Evolutionary conservation across 306 rosid genomes (phyloP).

Genomic region (Dryas octopetala): DNA sequence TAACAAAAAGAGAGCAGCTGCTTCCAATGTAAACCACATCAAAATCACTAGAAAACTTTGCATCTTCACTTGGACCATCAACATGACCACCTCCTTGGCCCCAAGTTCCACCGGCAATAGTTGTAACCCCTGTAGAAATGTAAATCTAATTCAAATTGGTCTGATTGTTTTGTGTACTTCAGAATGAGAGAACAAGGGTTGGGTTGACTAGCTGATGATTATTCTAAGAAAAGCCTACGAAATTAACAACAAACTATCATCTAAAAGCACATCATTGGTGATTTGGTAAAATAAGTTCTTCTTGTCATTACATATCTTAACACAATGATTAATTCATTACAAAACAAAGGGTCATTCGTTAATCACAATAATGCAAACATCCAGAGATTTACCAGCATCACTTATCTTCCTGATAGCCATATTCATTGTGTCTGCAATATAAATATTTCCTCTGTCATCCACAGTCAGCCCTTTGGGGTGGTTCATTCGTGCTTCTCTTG

Average conservation of each 20-base stretch:
- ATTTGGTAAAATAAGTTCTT: conserved; percentile 1
- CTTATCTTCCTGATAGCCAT: conserved; percentile 95
- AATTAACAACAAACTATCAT: conserved; percentile 8
- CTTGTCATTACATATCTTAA: neutral
- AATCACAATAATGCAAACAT: conserved; percentile 11
- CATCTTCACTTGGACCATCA: conserved; percentile 98
- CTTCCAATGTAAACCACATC: conserved; percentile 71
- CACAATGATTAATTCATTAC: neutral
- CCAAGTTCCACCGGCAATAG: conserved; percentile 98
- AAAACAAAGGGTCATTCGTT: conserved; percentile 6
- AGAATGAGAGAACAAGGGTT: neutral
- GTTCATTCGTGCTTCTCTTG: conserved; percentile 89
- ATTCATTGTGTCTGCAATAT: conserved; percentile 92
- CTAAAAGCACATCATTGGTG: neutral
- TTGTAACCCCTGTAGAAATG: conserved; percentile 69
- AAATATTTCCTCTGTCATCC: conserved; percentile 84
- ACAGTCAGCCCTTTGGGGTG: conserved; percentile 86
- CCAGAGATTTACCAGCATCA: conserved; percentile 56
- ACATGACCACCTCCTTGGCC: conserved; percentile 78
- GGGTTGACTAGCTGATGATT: neutral
- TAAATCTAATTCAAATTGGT: conserved; percentile 18
- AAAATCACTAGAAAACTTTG: conserved; percentile 88
- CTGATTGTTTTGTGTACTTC: neutral
- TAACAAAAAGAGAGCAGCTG: conserved; percentile 87
- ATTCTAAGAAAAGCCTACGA: neutral